These are phyloP conservation scores for Talaromyces sp. DNA, from an alignment of 2,329 filamentous ascomycete genomes.

Conservation along the genomic window DNA sequence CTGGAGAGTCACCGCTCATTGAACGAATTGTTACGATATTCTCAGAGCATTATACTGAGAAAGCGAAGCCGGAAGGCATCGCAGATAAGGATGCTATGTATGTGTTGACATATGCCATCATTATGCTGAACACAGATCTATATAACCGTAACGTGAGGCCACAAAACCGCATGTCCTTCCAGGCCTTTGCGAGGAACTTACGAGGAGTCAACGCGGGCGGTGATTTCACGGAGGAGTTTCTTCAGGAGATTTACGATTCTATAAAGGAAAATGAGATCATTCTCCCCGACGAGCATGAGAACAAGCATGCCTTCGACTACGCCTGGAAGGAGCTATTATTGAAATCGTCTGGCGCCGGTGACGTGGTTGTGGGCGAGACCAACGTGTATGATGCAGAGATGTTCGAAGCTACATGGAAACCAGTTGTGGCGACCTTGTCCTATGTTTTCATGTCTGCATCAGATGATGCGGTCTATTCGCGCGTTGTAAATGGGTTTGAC, in stretches of 20 bases:
- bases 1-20: slow-evolving; percentile 90
- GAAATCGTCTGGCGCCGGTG: slow-evolving; percentile 76
- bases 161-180: slow-evolving; percentile 78
- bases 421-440: slow-evolving; percentile 89
- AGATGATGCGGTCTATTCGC: slow-evolving; percentile 91
- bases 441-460: slow-evolving; percentile 99
- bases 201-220: slow-evolving; percentile 83
- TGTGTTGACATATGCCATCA: slow-evolving; percentile 91
- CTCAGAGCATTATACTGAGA: slow-evolving; percentile 77
- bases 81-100: slow-evolving; percentile 86
- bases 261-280: slow-evolving; percentile 96
- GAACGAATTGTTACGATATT: slow-evolving; percentile 89
- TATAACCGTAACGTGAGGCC: slow-evolving; percentile 85
- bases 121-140: slow-evolving; percentile 96
- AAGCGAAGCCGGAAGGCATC: slow-evolving; percentile 71
- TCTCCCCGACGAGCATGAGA: slow-evolving; percentile 93
- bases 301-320: slow-evolving; percentile 93
- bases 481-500: slow-evolving; percentile 92
- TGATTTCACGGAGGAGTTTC: slow-evolving; percentile 81
- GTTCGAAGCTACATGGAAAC: slow-evolving; percentile 95
- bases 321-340: slow-evolving; percentile 93
- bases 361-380: slow-evolving; percentile 78
- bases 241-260: slow-evolving; percentile 84
- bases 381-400: slow-evolving; percentile 97
- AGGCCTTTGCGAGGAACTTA: slow-evolving; percentile 85